Evolutionary conservation across 768 basidiomycete genomes (phyloP).

Genomic region (Leccinum boreale): DNA sequence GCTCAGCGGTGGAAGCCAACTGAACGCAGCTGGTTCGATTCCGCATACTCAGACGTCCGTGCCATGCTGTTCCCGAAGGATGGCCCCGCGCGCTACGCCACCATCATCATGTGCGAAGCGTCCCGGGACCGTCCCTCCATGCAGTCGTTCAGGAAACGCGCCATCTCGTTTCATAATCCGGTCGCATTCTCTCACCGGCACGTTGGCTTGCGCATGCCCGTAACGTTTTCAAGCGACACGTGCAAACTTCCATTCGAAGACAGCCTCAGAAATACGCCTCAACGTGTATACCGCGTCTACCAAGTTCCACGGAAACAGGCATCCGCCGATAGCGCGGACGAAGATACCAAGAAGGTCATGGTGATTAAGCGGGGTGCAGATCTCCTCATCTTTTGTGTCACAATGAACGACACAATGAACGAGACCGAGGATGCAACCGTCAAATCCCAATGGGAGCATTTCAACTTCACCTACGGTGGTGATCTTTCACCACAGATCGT

Average conservation of each 20-base stretch:
- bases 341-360: slow-evolving; percentile 4
- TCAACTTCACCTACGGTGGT: slow-evolving; percentile 24
- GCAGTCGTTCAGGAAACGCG: slow-evolving; percentile 11
- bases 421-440: background rate
- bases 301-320: slow-evolving; percentile 15
- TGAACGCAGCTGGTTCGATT: slow-evolving; percentile 26
- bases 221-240: slow-evolving; percentile 16
- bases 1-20: slow-evolving; percentile 26
- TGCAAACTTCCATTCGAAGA: slow-evolving; percentile 23
- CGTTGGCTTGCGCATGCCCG: slow-evolving; percentile 22
- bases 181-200: slow-evolving; percentile 12
- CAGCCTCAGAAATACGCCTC: slow-evolving; percentile 2
- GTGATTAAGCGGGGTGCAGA: slow-evolving; percentile 22
- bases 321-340: background rate
- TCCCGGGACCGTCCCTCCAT: background rate
- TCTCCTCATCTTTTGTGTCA: slow-evolving; percentile 26
- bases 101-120: slow-evolving; percentile 26
- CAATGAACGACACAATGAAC: slow-evolving; percentile 9
- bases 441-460: slow-evolving; percentile 27
- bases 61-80: slow-evolving; percentile 20
- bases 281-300: slow-evolving; percentile 20
- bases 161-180: slow-evolving; percentile 24
- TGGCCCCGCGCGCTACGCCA: slow-evolving; percentile 5
- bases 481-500: slow-evolving; percentile 26
- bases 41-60: slow-evolving; percentile 26